Conservation (phyloP, 2,329 filamentous ascomycete genomes). For the Chaetomiaceae sp. region DNA sequence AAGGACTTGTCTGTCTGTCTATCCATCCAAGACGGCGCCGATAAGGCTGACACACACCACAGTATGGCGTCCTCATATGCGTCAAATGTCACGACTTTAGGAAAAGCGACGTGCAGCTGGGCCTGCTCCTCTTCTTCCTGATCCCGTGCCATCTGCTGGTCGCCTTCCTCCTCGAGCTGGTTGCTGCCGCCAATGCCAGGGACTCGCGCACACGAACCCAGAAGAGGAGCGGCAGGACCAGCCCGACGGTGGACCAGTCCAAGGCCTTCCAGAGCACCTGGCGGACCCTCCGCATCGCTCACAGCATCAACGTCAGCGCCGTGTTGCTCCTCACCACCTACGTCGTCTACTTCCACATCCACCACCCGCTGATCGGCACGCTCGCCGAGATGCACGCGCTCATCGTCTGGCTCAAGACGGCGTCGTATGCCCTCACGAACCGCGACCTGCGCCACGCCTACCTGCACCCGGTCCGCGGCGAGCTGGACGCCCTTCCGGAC, state of each 20-base stretch:
- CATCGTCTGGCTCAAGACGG: slow-evolving; percentile 93
- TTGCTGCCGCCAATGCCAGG: slow-evolving; percentile 74
- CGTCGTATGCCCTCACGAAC: slow-evolving; percentile 95
- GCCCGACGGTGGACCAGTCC: slow-evolving; percentile 56
- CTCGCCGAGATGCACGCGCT: slow-evolving; percentile 87
- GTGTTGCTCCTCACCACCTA: slow-evolving; percentile 76
- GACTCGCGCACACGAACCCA: slow-evolving; percentile 54
- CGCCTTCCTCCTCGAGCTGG: slow-evolving; percentile 83
- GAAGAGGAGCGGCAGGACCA: slow-evolving; percentile 47
- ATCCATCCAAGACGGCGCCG: no score
- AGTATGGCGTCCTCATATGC: slow-evolving; percentile 95
- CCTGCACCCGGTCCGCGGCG: slow-evolving; percentile 66
- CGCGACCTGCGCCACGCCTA: slow-evolving; percentile 89
- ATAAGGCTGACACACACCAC: slow-evolving; percentile 1
- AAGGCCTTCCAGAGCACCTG: slow-evolving; percentile 70
- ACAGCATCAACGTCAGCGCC: slow-evolving; percentile 76
- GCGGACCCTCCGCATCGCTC: slow-evolving; percentile 73
- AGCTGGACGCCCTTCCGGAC: slow-evolving; percentile 67
- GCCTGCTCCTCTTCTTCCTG: slow-evolving; percentile 72
- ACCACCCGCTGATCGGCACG: slow-evolving; percentile 91
- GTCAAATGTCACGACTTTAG: slow-evolving; percentile 85
- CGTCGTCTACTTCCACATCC: slow-evolving; percentile 84
- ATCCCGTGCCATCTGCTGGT: slow-evolving; percentile 88
- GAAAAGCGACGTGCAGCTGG: slow-evolving; percentile 69
- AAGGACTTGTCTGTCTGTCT: no score